Conservation (phyloP, 306 rosid genomes). For the Cicer arietinum region DNA sequence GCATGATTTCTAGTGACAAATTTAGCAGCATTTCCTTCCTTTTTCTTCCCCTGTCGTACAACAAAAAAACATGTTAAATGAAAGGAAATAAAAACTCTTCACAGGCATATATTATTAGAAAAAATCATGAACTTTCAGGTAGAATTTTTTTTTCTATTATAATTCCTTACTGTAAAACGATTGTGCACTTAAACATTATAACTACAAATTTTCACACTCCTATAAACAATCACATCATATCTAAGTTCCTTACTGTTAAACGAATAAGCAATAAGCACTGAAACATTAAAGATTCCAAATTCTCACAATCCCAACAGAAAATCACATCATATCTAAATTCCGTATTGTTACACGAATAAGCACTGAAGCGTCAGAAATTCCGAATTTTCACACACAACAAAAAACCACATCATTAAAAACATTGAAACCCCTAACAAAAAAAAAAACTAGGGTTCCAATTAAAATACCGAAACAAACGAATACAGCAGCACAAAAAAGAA, state of each 20-base stretch:
- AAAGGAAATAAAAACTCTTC: not conserved
- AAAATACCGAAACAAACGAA: not conserved
- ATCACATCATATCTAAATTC: not conserved
- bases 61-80: not conserved
- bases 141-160: not conserved
- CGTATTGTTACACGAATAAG: not conserved
- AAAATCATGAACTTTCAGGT: not conserved
- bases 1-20: conserved; percentile 87
- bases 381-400: not conserved
- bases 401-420: not conserved
- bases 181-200: not conserved
- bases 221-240: not conserved
- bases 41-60: conserved; percentile 79
- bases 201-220: not conserved
- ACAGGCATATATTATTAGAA: not conserved
- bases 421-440: no score
- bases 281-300: not conserved
- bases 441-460: not conserved
- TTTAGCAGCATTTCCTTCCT: conserved; percentile 95
- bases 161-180: not conserved
- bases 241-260: not conserved
- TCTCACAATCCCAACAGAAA: not conserved
- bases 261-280: not conserved
- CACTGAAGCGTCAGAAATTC: not conserved
- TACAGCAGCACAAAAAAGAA: not conserved